Evolutionary conservation across 768 basidiomycete genomes (phyloP).

Genomic region (Heimioporus sp.): DNA sequence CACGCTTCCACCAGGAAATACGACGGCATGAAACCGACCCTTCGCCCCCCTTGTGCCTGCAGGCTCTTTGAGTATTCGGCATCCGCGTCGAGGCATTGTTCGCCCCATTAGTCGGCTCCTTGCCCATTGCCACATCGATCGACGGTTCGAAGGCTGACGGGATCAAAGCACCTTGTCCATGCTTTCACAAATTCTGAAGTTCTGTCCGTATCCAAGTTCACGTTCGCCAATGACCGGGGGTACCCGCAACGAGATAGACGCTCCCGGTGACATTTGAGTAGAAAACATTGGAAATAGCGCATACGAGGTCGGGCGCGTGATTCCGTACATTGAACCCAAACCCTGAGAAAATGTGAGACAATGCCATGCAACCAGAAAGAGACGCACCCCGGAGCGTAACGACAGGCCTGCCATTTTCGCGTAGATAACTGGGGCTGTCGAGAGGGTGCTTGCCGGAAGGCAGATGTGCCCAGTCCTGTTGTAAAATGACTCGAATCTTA

Average conservation of each 20-base stretch:
- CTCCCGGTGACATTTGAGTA: conserved; percentile 66
- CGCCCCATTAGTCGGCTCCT: conserved; percentile 63
- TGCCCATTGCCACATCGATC: conserved; percentile 62
- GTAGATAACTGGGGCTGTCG: conserved; percentile 71
- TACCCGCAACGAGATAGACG: conserved; percentile 69
- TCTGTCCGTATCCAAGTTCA: conserved; percentile 63
- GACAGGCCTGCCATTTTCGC: conserved; percentile 67
- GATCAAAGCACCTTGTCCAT: conserved; percentile 78
- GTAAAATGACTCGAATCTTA: conserved; percentile 62
- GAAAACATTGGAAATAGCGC: conserved; percentile 55
- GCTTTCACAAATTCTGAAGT: conserved; percentile 64
- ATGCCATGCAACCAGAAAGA: background rate
- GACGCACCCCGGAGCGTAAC: conserved; percentile 67
- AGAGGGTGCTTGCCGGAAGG: conserved; percentile 57
- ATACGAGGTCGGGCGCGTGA: conserved; percentile 57
- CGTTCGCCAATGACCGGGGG: conserved; percentile 75
- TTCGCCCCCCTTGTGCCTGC: conserved; percentile 44
- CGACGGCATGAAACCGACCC: conserved; percentile 83
- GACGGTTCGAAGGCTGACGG: conserved; percentile 81
- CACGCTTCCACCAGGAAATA: conserved; percentile 81
- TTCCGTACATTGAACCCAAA: too few species aligned
- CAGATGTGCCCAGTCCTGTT: conserved; percentile 74
- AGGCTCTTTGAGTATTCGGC: conserved; percentile 53
- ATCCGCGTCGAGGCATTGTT: conserved; percentile 63
- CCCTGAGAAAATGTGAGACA: too few species aligned